Base-by-base conservation (phyloP, 805 yeast genomes). In the Suhomyces sp. region DNA sequence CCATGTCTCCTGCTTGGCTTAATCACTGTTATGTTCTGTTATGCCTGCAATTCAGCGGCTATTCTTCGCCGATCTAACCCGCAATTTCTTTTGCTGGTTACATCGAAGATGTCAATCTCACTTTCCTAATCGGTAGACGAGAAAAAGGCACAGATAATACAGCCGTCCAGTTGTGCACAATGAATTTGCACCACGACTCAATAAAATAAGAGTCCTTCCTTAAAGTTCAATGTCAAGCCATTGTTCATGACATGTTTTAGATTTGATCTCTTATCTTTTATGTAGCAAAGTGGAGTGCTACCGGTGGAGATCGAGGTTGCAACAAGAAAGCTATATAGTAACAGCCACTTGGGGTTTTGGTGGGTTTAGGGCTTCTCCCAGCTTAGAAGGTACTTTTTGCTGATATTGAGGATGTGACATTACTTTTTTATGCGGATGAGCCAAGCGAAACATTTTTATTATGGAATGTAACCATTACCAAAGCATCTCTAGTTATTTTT, bases 1-100 rank as follows among this genome's bases (percentile, higher is more conserved):
- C 67, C 44, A 61, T 50, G 9, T 37, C 41, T 37, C 3, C 41
- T 37, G 22, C 9, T 31, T 31, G 35, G 17, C 35, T 31, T 31
- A 6, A n/a, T 31, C 35, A n/a, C 35, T 31, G 35, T 31, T 31
- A n/a, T 13, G 17, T n/a, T n/a, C 35, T 31, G 35, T 31, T 6
- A n/a, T n/a, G 22, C n/a, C 41, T 37, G 41, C 17, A 37, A 37
- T 12, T 37, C 2, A 10, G 5, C 15, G 35, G 35, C n/a, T 37
- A 17, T 19, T 37, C 12, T 37, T 17, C 22, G 5, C 17, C 41
- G 22, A 37, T 37, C 41, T 37, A 37, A 37, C 41, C 41, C n/a
- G 41, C 41, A 37, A 37, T 37, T 2, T 31, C 17, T 12, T 37
- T 15, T 37, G 41, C 41, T 17, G 41, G 41, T 37, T 37, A 19